Evolutionary conservation across 768 basidiomycete species (phyloP).

Genomic region (Russula compacta): DNA sequence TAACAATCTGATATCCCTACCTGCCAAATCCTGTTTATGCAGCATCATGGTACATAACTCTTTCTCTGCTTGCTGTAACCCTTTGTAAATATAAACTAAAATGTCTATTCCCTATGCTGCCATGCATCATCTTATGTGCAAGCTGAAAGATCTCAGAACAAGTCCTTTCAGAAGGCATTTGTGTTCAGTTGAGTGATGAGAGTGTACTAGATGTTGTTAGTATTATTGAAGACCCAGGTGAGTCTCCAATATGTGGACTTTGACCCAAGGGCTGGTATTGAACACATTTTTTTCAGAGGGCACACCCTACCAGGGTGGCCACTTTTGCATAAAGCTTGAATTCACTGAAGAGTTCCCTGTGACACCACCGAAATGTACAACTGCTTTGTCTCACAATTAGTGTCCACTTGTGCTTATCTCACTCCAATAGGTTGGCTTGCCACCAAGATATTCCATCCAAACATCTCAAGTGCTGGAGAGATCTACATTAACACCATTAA

Average conservation of each 20-base stretch:
- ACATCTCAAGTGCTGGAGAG: conserved; percentile 82
- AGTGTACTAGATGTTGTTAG: conserved; percentile 84
- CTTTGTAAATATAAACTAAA: too few species aligned
- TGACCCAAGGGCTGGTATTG: background rate
- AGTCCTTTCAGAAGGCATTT: conserved; percentile 89
- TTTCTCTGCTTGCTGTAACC: too few species aligned
- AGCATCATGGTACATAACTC: too few species aligned
- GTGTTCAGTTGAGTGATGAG: conserved; percentile 77
- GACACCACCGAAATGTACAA: conserved; percentile 85
- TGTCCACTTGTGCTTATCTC: background rate
- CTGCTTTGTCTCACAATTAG: background rate
- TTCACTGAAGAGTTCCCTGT: conserved; percentile 94
- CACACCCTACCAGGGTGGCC: conserved; percentile 65
- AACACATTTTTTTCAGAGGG: conserved; percentile 35
- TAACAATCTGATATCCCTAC: too few species aligned
- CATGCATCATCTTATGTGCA: conserved; percentile 81
- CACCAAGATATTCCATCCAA: conserved; percentile 97
- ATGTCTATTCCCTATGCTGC: conserved; percentile 43
- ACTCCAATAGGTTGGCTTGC: conserved; percentile 62
- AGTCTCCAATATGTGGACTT: conserved; percentile 24
- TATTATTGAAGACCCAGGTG: conserved; percentile 88
- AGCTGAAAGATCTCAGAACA: conserved; percentile 70
- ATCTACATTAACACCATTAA: conserved; percentile 97
- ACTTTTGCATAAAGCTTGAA: conserved; percentile 68
- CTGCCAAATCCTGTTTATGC: too few species aligned